These are phyloP conservation scores for Rhynchosporium secalis DNA, from an alignment of 2,329 filamentous ascomycete genomes.

Conservation along the genomic window DNA sequence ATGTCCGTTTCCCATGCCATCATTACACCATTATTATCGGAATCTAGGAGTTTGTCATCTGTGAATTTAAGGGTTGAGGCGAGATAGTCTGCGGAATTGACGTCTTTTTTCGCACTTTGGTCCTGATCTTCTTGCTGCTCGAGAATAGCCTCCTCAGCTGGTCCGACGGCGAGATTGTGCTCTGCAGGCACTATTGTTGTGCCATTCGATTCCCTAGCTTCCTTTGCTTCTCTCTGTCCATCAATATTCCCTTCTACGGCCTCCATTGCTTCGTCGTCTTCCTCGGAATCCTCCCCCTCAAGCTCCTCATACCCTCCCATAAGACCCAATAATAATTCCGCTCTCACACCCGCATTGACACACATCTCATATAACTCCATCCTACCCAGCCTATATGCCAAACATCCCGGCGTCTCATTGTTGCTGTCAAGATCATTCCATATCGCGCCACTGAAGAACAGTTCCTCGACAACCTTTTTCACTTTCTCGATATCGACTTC, in stretches of 20 bases:
- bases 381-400: constrained; percentile 71
- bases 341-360: constrained; percentile 86
- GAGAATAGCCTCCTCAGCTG: constrained; percentile 19
- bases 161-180: constrained; percentile 17
- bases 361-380: constrained; percentile 75
- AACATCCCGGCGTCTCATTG: constrained; percentile 87
- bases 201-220: constrained; percentile 28
- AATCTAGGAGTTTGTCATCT: constrained; percentile 68
- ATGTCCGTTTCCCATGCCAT: constrained; percentile 91
- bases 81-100: constrained; percentile 69
- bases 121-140: not conserved
- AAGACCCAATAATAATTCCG: constrained; percentile 81
- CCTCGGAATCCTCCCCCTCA: constrained; percentile 48
- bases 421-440: constrained; percentile 93
- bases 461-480: constrained; percentile 67
- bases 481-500: constrained; percentile 55
- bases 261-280: constrained; percentile 38
- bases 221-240: constrained; percentile 27
- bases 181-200: not conserved
- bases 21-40: constrained; percentile 82
- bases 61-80: constrained; percentile 65
- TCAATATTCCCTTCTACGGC: constrained; percentile 23
- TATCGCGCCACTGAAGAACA: constrained; percentile 86
- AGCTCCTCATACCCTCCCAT: constrained; percentile 81
- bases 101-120: constrained; percentile 39